Conservation (phyloP, 768 basidiomycete species). For the Sporobolomyces pararoseus region DNA sequence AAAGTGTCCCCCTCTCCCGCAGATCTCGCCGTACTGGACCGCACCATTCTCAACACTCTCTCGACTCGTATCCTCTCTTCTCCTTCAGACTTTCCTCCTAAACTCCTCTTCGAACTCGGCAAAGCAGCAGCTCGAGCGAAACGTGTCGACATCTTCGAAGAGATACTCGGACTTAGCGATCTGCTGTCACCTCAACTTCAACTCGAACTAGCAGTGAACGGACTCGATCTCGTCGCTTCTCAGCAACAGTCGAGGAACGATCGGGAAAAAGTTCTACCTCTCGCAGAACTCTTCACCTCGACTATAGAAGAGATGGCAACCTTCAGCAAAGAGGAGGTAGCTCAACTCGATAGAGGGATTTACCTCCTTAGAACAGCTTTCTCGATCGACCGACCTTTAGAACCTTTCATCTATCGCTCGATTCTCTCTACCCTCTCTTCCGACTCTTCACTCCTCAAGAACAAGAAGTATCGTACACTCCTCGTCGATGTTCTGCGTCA, state of each 20-base stretch:
- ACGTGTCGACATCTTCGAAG: conserved; percentile 11
- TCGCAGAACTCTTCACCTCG: background rate
- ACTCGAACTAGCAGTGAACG: background rate
- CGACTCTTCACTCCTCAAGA: background rate
- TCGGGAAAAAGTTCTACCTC: background rate
- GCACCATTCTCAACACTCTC: conserved; percentile 1
- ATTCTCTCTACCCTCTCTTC: background rate
- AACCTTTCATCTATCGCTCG: background rate
- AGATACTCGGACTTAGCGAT: background rate
- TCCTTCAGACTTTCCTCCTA: background rate
- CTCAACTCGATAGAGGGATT: background rate
- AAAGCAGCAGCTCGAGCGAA: background rate
- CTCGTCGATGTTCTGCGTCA: background rate
- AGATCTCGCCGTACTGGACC: conserved; percentile 4
- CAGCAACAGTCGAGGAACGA: background rate
- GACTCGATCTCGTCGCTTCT: conserved; percentile 3
- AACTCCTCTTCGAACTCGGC: background rate
- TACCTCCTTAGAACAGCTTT: background rate
- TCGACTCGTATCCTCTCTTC: background rate
- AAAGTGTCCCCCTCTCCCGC: too few species aligned
- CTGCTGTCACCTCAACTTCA: background rate
- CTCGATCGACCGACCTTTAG: background rate
- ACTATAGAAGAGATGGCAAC: background rate
- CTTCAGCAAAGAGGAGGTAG: background rate
- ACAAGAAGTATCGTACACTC: background rate